Evolutionary conservation across 208 protist genomes (phyloP).

Genomic region (Leptomonas seymouri): DNA sequence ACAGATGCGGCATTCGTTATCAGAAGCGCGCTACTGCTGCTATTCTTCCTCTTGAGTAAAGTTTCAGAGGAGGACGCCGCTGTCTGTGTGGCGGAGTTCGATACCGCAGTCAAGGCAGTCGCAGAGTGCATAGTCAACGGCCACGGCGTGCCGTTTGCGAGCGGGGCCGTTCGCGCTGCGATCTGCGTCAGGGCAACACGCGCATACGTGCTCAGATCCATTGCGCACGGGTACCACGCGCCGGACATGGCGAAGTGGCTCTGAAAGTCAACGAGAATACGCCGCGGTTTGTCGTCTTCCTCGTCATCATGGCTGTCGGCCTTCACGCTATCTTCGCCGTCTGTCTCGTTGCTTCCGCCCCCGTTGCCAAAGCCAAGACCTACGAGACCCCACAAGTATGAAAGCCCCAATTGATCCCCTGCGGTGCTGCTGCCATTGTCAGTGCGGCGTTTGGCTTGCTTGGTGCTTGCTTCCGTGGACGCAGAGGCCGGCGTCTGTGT

Average conservation of each 20-base stretch:
- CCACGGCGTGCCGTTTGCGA: conserved; percentile 23
- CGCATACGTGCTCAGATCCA: conserved; percentile 28
- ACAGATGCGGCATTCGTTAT: background rate
- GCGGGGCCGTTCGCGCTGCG: conserved; percentile 21
- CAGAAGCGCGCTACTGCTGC: background rate
- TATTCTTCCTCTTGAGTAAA: background rate
- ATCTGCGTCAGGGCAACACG: conserved; percentile 26
- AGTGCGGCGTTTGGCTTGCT: background rate
- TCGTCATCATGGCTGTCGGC: conserved; percentile 1
- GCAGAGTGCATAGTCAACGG: conserved; percentile 30
- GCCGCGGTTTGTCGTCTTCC: conserved; percentile 9
- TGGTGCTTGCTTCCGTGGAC: background rate
- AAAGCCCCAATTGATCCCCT: conserved; percentile 20
- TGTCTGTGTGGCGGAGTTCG: background rate
- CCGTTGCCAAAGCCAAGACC: conserved; percentile 12
- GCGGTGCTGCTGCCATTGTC: conserved; percentile 1
- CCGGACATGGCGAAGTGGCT: conserved; percentile 28
- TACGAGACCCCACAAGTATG: conserved; percentile 24
- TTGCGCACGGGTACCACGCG: conserved; percentile 26
- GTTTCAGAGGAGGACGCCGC: background rate
- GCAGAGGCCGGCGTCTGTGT: background rate
- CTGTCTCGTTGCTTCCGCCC: background rate
- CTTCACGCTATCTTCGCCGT: background rate
- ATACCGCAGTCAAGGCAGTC: conserved; percentile 13
- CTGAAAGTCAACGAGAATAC: conserved; percentile 37